Conservation (phyloP, 305 asterid species). For the Solanum hybrid region DNA sequence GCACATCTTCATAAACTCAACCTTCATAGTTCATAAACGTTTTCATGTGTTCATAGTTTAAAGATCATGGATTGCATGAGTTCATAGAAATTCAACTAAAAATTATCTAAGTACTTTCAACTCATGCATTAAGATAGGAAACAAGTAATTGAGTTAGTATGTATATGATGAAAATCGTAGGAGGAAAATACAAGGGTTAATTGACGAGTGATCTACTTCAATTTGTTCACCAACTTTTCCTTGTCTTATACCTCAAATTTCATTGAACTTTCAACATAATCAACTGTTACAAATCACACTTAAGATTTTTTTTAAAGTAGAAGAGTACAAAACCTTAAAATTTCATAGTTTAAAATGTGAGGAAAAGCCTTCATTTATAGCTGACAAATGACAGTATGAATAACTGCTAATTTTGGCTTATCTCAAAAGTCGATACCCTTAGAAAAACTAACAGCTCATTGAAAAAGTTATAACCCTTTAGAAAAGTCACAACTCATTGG, state of each 20-base stretch:
- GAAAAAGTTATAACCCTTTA: neutral
- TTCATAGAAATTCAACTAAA: neutral
- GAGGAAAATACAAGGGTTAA: neutral
- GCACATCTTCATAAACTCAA: neutral
- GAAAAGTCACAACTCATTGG: neutral
- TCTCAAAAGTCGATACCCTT: neutral
- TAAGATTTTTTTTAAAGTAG: neutral
- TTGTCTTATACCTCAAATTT: neutral
- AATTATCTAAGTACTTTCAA: neutral
- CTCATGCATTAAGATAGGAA: neutral
- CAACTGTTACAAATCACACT: neutral
- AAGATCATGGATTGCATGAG: neutral
- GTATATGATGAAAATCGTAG: neutral
- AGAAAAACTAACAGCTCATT: neutral
- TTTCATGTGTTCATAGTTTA: neutral
- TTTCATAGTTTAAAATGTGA: neutral
- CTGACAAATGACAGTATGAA: neutral
- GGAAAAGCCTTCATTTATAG: neutral
- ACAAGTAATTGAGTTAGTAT: neutral
- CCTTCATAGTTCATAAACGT: neutral
- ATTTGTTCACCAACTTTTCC: neutral
- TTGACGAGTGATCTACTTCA: neutral
- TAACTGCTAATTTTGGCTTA: neutral
- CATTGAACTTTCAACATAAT: neutral
- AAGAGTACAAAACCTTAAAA: neutral